Conservation (phyloP, 345 rosid species). For the Abelmoschus esculentus region DNA sequence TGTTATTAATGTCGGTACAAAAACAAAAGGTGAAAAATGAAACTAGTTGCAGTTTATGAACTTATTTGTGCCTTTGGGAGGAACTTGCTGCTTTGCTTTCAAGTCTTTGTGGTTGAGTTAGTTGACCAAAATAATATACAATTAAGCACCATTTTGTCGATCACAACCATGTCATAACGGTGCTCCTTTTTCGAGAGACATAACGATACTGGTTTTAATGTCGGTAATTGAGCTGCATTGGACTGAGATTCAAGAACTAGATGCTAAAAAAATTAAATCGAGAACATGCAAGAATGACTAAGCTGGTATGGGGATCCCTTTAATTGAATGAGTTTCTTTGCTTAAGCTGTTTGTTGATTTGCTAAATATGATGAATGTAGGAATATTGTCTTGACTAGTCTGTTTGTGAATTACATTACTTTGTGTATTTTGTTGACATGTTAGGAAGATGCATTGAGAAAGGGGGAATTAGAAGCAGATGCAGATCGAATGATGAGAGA, state of each 20-base stretch:
- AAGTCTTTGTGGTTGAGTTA: background rate
- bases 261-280: background rate
- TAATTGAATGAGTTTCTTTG: background rate
- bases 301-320: background rate
- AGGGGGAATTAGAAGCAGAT: constrained; percentile 86
- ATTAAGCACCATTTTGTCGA: too few relatives aligned
- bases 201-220: too few relatives aligned
- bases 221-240: background rate
- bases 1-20: background rate
- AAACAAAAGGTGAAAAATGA: background rate
- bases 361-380: background rate
- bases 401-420: background rate
- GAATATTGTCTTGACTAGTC: background rate
- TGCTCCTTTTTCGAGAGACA: too few relatives aligned
- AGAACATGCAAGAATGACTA: background rate
- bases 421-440: constrained; percentile 10
- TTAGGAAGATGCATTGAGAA: constrained; percentile 81
- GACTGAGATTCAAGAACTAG: background rate
- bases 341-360: background rate
- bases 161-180: too few relatives aligned
- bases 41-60: background rate
- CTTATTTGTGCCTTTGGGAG: background rate
- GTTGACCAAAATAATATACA: too few relatives aligned
- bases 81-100: too few relatives aligned
- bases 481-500: constrained; percentile 92